Percentiles rank a stretch among this genome's conserved stretches.
Evolutionary conservation across 352 stramenopile genomes (phyloP).

Genomic region (Pythium dissimile): DNA sequence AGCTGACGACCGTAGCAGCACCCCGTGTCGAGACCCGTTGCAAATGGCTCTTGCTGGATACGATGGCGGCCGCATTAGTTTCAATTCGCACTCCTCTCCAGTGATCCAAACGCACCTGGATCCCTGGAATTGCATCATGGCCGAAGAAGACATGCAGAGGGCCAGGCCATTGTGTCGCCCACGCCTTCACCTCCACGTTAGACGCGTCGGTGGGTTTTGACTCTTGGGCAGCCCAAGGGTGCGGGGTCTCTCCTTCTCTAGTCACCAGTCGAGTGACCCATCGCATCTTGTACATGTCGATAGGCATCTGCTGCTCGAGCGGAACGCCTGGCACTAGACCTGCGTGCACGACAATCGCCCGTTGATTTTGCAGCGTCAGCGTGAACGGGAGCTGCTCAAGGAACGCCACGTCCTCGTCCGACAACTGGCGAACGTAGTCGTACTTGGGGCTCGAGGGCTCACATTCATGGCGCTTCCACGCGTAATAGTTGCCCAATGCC

Average conservation of each 20-base stretch:
- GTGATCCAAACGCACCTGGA: constrained; percentile 79
- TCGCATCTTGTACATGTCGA: constrained; percentile 93
- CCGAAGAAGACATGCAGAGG: constrained; percentile 88
- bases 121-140: constrained; percentile 81
- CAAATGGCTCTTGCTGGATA: constrained; percentile 78
- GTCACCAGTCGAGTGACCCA: constrained; percentile 31
- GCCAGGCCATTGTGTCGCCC: constrained; percentile 80
- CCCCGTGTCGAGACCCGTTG: constrained; percentile 89
- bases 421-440: constrained; percentile 59
- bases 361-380: constrained; percentile 53
- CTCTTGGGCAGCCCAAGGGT: constrained; percentile 26
- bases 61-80: too few species aligned
- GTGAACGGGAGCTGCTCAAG: constrained; percentile 79
- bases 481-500: constrained; percentile 55
- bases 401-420: constrained; percentile 54
- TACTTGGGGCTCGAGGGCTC: constrained; percentile 36
- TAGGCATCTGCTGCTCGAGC: constrained; percentile 80
- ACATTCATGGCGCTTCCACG: constrained; percentile 25
- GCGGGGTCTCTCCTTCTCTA: neutral
- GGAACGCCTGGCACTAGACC: constrained; percentile 53
- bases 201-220: constrained; percentile 26
- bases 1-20: constrained; percentile 88
- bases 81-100: too few species aligned
- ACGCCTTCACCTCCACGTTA: constrained; percentile 37
- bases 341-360: constrained; percentile 70